phyloP scores from a whole-genome alignment of 208 protist species.

The Leishmania tarentolae region DNA sequence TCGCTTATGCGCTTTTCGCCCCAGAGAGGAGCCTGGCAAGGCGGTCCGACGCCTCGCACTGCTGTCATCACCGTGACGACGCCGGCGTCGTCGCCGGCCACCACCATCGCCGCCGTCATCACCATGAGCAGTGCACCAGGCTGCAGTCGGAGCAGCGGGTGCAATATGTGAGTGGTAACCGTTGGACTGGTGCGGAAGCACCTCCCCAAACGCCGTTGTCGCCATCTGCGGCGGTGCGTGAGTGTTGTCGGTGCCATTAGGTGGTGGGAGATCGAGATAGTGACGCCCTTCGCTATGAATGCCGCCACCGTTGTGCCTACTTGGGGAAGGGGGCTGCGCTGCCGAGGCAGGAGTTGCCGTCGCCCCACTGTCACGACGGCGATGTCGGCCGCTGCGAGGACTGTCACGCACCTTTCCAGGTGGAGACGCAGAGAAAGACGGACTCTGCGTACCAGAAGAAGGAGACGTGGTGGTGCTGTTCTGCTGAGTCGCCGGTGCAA shows the following conservation, averaged over 20 bases:
- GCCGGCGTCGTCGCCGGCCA: constrained; percentile 2
- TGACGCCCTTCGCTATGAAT: constrained; percentile 14
- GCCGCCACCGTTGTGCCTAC: background rate
- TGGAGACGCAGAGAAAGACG: background rate
- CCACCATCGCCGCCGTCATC: background rate
- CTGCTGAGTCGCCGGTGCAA: background rate
- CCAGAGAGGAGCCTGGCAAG: background rate
- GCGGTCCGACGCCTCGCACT: background rate
- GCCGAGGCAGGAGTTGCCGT: background rate
- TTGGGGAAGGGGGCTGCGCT: background rate
- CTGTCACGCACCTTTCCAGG: background rate
- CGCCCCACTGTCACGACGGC: background rate
- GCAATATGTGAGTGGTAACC: background rate
- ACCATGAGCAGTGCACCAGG: background rate
- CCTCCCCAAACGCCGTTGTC: constrained; percentile 8
- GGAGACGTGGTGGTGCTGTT: background rate
- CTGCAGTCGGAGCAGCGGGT: background rate
- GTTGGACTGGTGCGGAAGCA: background rate
- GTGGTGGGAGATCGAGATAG: constrained; percentile 7
- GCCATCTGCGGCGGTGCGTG: constrained; percentile 15
- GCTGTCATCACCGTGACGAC: background rate
- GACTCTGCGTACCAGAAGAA: background rate
- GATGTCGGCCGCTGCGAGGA: constrained; percentile 6
- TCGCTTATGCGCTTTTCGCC: background rate
- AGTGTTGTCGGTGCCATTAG: constrained; percentile 4